phyloP scores from a whole-genome alignment of 352 stramenopile species.

The Phytophthora ohioensis region DNA sequence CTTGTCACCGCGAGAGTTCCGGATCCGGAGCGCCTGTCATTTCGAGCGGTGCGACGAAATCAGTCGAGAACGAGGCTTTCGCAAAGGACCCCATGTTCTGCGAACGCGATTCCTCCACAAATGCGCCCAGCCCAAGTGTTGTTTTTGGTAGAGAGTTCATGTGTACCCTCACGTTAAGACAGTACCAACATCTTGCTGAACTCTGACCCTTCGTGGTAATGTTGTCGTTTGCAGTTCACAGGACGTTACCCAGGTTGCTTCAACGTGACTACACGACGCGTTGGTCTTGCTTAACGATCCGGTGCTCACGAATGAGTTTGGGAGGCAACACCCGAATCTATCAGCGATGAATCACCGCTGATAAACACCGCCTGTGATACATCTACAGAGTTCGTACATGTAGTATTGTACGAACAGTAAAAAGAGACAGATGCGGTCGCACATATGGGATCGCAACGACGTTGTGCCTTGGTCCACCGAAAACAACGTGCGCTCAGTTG shows the following conservation, averaged over 20 bases:
- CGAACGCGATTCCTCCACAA: slow-evolving; percentile 25
- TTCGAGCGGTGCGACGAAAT: slow-evolving; percentile 30
- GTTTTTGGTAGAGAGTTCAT: slow-evolving; percentile 17
- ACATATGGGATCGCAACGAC: slow-evolving; percentile 2
- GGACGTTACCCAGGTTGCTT: background rate
- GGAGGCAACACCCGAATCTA: no score
- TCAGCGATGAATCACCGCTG: no score
- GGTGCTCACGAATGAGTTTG: no score
- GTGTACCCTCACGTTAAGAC: background rate
- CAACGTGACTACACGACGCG: background rate
- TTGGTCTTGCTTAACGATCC: no score
- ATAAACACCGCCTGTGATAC: no score
- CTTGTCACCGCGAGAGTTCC: slow-evolving; percentile 13
- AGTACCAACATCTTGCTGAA: slow-evolving; percentile 19
- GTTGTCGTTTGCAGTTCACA: slow-evolving; percentile 4
- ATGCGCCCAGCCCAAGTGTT: slow-evolving; percentile 3
- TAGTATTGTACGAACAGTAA: slow-evolving; percentile 10
- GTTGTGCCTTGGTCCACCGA: slow-evolving; percentile 3
- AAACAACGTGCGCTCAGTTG: slow-evolving; percentile 6
- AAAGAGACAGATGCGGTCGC: slow-evolving; percentile 6
- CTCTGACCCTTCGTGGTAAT: slow-evolving; percentile 19
- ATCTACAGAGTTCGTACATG: no score
- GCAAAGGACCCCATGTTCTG: slow-evolving; percentile 19
- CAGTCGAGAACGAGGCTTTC: slow-evolving; percentile 16
- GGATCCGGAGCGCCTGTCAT: slow-evolving; percentile 17